These are phyloP conservation scores for Pisolithus albus DNA, from an alignment of 768 basidiomycete genomes.

Conservation along the genomic window DNA sequence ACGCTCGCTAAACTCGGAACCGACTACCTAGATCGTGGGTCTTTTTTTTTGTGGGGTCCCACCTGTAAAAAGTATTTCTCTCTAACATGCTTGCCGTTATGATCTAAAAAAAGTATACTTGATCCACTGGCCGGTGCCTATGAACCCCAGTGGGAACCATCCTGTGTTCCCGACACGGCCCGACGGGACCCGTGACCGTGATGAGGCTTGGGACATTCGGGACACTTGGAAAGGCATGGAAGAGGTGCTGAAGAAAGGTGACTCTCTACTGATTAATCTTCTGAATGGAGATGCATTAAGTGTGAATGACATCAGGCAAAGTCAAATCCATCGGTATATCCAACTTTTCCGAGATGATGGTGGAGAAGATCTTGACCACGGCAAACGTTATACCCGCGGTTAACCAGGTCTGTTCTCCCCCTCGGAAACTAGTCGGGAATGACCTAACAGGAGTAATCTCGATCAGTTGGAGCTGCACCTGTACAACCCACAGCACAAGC, in stretches of 20 bases:
- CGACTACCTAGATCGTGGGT: slow-evolving; percentile 76
- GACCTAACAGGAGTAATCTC: neutral
- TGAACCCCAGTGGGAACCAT: slow-evolving; percentile 65
- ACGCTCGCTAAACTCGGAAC: slow-evolving; percentile 73
- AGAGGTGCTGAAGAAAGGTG: slow-evolving; percentile 56
- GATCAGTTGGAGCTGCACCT: slow-evolving; percentile 64
- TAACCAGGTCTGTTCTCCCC: slow-evolving; percentile 49
- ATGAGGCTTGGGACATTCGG: slow-evolving; percentile 55
- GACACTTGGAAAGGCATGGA: slow-evolving; percentile 89
- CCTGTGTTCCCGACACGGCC: slow-evolving; percentile 50
- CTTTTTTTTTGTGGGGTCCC: neutral
- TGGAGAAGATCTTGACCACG: slow-evolving; percentile 63
- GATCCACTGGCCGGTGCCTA: slow-evolving; percentile 75
- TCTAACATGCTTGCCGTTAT: neutral
- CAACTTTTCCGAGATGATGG: slow-evolving; percentile 62
- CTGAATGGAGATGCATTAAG: slow-evolving; percentile 4
- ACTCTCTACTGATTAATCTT: slow-evolving; percentile 12
- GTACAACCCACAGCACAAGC: slow-evolving; percentile 68
- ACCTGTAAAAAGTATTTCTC: too few relatives aligned
- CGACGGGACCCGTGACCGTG: slow-evolving; percentile 60
- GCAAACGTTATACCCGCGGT: slow-evolving; percentile 67
- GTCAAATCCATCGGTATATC: slow-evolving; percentile 64
- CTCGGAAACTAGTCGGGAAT: neutral
- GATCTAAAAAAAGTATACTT: slow-evolving; percentile 43
- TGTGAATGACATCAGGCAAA: slow-evolving; percentile 40